Conservation (phyloP, 192 early-diverging fungal genomes). For the Coemansia sp. region DNA sequence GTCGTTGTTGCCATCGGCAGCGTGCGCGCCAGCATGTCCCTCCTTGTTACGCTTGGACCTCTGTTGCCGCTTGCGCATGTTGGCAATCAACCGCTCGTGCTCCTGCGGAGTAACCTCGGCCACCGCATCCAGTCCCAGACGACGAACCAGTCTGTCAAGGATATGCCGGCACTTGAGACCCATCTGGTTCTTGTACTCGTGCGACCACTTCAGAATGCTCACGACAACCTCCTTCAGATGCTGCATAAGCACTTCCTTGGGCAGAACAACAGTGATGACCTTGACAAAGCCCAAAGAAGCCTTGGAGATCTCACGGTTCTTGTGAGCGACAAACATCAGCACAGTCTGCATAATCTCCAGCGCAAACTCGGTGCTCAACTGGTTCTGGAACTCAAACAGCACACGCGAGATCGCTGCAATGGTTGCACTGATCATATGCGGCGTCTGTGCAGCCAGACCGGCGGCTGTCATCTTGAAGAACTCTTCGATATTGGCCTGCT, state of each 20-base stretch:
- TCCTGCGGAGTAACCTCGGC: constrained; percentile 79
- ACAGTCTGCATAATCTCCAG: constrained; percentile 79
- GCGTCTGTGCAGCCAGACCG: constrained; percentile 87
- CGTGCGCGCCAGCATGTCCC: constrained; percentile 27
- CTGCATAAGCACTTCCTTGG: constrained; percentile 65
- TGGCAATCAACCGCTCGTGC: constrained; percentile 84
- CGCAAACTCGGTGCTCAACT: constrained; percentile 62
- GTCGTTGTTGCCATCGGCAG: constrained; percentile 39
- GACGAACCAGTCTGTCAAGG: constrained; percentile 85
- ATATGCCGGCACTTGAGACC: constrained; percentile 90
- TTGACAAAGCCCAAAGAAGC: constrained; percentile 92
- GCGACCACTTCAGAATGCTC: constrained; percentile 77
- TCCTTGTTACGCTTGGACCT: constrained; percentile 69
- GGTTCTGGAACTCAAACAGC: constrained; percentile 89
- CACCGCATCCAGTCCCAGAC: constrained; percentile 75
- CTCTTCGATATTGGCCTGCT: constrained; percentile 68
- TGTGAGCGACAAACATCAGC: constrained; percentile 74
- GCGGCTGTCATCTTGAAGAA: constrained; percentile 93
- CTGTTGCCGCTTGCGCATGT: constrained; percentile 90
- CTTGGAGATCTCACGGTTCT: constrained; percentile 89
- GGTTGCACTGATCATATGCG: constrained; percentile 90
- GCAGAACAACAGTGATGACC: constrained; percentile 78
- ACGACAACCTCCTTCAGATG: constrained; percentile 73
- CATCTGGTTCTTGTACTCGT: constrained; percentile 86
- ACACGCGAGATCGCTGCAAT: constrained; percentile 79